phyloP scores from a whole-genome alignment of 1,284 basidiomycete genomes.

The Microbotryomycetes sp. region DNA sequence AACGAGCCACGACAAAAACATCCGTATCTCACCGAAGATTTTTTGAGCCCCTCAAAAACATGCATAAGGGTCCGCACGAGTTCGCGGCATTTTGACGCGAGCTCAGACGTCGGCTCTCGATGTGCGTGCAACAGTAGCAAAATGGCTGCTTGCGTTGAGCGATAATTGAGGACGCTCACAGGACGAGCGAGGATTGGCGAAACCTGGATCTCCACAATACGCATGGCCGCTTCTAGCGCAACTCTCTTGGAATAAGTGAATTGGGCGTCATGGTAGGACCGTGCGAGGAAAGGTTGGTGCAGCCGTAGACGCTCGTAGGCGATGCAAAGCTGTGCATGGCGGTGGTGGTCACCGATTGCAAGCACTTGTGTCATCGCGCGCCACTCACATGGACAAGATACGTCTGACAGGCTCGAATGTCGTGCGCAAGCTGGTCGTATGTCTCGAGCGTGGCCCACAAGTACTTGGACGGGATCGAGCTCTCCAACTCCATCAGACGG shows the following conservation, averaged over 20 bases:
- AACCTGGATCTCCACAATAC: background rate
- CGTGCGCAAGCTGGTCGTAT: background rate
- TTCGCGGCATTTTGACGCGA: background rate
- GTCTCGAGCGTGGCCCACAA: background rate
- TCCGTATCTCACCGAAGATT: background rate
- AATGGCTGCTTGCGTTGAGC: background rate
- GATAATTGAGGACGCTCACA: background rate
- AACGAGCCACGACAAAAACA: background rate
- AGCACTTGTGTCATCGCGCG: too few species aligned
- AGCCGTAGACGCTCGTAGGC: background rate
- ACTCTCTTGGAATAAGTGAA: background rate
- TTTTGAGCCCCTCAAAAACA: background rate
- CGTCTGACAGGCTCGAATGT: background rate
- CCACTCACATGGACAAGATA: background rate
- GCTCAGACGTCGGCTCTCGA: background rate
- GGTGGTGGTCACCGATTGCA: too few species aligned
- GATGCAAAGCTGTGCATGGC: background rate
- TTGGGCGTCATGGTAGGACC: background rate
- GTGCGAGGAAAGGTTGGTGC: conserved; percentile 1
- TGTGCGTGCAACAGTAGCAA: background rate
- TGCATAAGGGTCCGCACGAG: background rate
- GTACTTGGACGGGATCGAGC: background rate
- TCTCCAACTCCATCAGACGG: background rate
- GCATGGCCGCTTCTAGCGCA: background rate
- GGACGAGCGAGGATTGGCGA: background rate